Conservation (phyloP, 352 stramenopile species). For the Globisporangium alternatum region DNA sequence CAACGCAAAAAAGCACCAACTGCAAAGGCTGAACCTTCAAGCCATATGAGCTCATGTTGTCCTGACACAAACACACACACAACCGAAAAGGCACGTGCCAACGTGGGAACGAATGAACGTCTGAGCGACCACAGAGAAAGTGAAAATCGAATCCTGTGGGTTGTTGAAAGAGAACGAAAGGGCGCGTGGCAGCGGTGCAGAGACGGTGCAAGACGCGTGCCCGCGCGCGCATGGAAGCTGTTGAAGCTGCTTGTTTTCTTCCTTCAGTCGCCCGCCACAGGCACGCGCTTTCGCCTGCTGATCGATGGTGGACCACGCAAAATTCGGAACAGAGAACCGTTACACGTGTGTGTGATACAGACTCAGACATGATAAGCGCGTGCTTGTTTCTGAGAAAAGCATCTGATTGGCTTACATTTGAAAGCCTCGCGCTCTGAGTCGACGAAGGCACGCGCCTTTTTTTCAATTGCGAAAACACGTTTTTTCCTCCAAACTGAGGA, state of each 20-base stretch:
- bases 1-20: neutral
- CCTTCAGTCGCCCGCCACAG: neutral
- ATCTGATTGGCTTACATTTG: neutral
- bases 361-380: neutral
- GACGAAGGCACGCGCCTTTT: slow-evolving; percentile 2
- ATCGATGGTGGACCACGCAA: neutral
- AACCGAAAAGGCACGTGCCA: neutral
- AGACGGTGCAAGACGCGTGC: slow-evolving; percentile 10
- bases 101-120: neutral
- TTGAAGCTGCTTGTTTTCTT: slow-evolving; percentile 1
- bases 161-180: neutral
- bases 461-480: neutral
- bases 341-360: neutral
- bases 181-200: slow-evolving; percentile 1
- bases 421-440: neutral
- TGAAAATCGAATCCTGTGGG: neutral
- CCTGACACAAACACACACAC: neutral
- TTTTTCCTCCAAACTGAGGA: neutral
- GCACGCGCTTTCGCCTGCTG: neutral
- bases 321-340: neutral
- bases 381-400: neutral
- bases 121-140: neutral
- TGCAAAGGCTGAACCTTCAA: neutral
- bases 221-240: neutral
- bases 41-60: neutral